A percentile compares a stretch with the other conserved stretches of the same genome.
Conservation (phyloP, 2,329 filamentous ascomycete species). For the Akanthomyces lecanii region DNA sequence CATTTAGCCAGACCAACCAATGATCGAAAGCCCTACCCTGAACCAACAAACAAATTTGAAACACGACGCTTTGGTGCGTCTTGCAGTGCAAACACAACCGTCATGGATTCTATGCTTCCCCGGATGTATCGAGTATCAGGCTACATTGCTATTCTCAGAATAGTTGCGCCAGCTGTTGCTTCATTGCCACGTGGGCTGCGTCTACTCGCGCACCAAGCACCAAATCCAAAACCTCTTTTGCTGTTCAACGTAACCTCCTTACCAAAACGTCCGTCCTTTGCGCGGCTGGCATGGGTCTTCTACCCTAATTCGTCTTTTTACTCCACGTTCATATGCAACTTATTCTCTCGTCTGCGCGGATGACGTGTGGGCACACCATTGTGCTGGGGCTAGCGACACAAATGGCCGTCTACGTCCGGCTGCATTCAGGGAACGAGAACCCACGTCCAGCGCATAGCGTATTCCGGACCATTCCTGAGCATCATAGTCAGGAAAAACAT, state of each 20-base stretch:
- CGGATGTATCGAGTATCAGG: background rate
- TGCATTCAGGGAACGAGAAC: background rate
- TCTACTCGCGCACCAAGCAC: too few relatives aligned
- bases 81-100: background rate
- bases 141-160: too few relatives aligned
- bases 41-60: conserved; percentile 1
- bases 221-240: too few relatives aligned
- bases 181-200: background rate
- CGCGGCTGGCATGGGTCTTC: too few relatives aligned
- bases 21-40: background rate
- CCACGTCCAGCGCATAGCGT: background rate
- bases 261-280: too few relatives aligned
- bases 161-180: background rate
- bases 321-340: background rate
- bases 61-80: background rate
- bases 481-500: background rate
- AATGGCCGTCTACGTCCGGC: background rate
- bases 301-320: too few relatives aligned
- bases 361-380: background rate
- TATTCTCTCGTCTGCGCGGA: background rate
- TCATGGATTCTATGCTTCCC: background rate
- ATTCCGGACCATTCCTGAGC: background rate
- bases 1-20: background rate
- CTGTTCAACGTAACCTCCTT: background rate
- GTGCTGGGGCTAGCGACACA: background rate